phyloP scores from a whole-genome alignment of 352 stramenopile genomes.

The Phytophthora boehmeriae region DNA sequence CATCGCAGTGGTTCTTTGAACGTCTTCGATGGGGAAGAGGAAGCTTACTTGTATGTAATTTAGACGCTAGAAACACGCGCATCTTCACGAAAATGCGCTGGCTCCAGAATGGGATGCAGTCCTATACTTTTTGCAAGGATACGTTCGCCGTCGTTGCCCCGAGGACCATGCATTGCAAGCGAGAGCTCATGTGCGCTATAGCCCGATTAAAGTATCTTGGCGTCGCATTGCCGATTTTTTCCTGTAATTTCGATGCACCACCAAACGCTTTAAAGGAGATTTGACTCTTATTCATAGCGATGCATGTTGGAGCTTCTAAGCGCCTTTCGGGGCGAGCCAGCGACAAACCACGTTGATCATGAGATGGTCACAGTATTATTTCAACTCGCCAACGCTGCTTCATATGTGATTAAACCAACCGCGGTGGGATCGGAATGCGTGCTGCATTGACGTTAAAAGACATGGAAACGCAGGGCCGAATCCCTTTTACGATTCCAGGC shows the following conservation, averaged over 20 bases:
- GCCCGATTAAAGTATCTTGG: no score
- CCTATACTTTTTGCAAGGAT: not conserved
- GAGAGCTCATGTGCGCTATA: no score
- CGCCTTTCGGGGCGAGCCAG: not conserved
- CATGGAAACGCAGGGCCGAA: conserved; percentile 22
- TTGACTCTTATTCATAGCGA: not conserved
- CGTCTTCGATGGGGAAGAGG: conserved; percentile 12
- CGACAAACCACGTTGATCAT: not conserved
- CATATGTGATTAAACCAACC: conserved; percentile 5
- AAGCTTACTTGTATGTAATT: conserved; percentile 35
- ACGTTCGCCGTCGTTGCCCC: no score
- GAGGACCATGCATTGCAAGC: no score
- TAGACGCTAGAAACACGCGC: conserved; percentile 35
- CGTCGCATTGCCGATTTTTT: conserved; percentile 1
- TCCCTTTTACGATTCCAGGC: conserved; percentile 20
- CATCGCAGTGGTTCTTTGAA: no score
- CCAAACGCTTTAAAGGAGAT: no score
- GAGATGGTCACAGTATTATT: conserved; percentile 8
- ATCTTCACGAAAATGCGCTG: conserved; percentile 13
- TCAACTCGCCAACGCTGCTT: no score
- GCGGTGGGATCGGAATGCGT: not conserved
- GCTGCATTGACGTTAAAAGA: conserved; percentile 21
- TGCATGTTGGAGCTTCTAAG: not conserved
- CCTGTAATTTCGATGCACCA: conserved; percentile 12
- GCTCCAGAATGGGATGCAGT: conserved; percentile 7